Evolutionary conservation across 2,329 filamentous ascomycete species (phyloP), one percentile per base, ranked within the genome.

Genomic region (Monosporascus sp.): DNA sequence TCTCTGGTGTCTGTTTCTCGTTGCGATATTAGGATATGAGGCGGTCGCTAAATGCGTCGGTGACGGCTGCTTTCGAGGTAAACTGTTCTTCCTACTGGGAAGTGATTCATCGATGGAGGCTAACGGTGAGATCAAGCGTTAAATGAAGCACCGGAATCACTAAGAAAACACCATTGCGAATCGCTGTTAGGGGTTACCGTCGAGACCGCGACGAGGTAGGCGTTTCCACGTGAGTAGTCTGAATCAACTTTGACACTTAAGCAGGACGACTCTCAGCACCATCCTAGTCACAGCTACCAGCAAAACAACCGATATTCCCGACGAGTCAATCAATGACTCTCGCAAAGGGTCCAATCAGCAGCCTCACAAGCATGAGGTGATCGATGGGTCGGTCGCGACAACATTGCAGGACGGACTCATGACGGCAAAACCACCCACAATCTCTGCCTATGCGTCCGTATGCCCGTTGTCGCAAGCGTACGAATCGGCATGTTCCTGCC

Each of bases 401-500:
- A 43, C 50, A 36, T 20, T 50, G 19, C n/a, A 44, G 26, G 46
- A 41, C 31, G 34, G 38, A 38, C 8, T 49, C 52, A 7, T 20
- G 1, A 53, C 47, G 7, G 27, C 44, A 7, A 52, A 22, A 44
- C 51, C 49, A 7, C 51, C 53, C 9, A 22, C 50, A 2, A 53
- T 59, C 2, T 56, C 57, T 17, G 40, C 26, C n/a, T 63, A 63
- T 47, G 60, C 60, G 7, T 52, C 59, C 19, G 34, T 24, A 11
- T 63, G 60, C 41, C 31, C 48, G 26, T 59, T 60, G 1, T 48
- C 50, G 3, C 46, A 51, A 8, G 61, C 59, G 9, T 58, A 60
- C 31, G 56, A 57, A 26, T 61, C 59, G 26, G 61, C 60, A 7
- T 63, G 60, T 47, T 60, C 59, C 2, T 63, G 59, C 43, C 47